Base-by-base conservation (phyloP, 2,329 filamentous ascomycete genomes). In the Penicillium sp. region DNA sequence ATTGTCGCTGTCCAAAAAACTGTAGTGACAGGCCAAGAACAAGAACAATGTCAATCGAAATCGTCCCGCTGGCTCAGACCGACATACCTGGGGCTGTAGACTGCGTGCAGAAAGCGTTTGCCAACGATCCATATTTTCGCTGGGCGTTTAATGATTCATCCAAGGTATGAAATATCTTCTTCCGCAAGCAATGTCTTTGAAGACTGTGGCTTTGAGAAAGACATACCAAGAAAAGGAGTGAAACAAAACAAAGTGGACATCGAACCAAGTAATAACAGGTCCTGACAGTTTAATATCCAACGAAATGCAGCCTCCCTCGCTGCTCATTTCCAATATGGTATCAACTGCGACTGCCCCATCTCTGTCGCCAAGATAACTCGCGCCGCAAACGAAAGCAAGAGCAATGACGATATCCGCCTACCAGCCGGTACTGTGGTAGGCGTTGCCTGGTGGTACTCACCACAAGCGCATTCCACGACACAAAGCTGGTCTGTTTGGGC, bases 361-460 rank as follows among this genome's bases (percentile, higher is more conserved):
- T 83, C 85, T 61, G 83, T 89, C 55, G 86, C 86, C 10, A 87
- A 86, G 71, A 81, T 86, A 60, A 72, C 78, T 4, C 74, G 77
- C 0, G 75, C 53, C 50, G 23, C 60, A 23, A 52, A 52, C 50
- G 64, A 68, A 46, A 60, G 50, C 9, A 61, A 62, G 29, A 49
- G 40, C 35, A 48, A 62, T 27, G 56, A 15, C n/a, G 54, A 58
- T 3, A 37, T 57, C 27, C 52, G 52, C 16, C 18, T 61, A 16
- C 27, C 54, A n/a, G 50, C 58, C 10, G 64, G 62, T 39, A 80
- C 81, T 54, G 80, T 90, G 35, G 79, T 90, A 29, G 88, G 88
- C 10, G 85, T 89, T 25, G 84, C 86, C 54, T 89, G 88, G 82
- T 91, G 88, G 88, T 75, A 89, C 50, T 80, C 80, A 1, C 87